Conservation (phyloP, 768 basidiomycete genomes). For the Tephrocybe sp. region DNA sequence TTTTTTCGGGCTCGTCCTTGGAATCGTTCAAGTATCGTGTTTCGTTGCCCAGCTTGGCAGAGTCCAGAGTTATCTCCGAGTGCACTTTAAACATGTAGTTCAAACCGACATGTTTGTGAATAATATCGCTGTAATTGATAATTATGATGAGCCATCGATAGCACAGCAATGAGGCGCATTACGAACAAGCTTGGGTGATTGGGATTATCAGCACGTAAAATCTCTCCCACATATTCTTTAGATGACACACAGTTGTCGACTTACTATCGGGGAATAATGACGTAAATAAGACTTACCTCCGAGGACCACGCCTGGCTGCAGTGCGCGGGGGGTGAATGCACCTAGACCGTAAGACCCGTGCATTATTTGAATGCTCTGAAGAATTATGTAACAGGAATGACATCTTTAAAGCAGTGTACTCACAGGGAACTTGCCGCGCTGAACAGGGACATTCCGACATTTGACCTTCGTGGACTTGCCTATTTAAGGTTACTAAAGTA, state of each 20-base stretch:
- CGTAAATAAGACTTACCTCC: constrained; percentile 21
- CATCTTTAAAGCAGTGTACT: too few relatives aligned
- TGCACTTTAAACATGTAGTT: constrained; percentile 16
- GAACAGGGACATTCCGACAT: constrained; percentile 20
- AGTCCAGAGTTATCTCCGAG: constrained; percentile 14
- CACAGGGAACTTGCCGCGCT: constrained; percentile 21
- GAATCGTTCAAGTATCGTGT: constrained; percentile 25
- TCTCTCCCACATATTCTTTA: constrained; percentile 48
- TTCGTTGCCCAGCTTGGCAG: constrained; percentile 23
- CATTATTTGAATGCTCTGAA: constrained; percentile 39
- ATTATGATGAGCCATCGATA: background rate
- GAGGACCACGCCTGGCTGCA: constrained; percentile 17
- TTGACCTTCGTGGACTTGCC: constrained; percentile 9
- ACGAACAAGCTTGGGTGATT: constrained; percentile 2
- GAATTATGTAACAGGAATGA: too few relatives aligned
- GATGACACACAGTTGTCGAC: too few relatives aligned
- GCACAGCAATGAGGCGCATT: background rate
- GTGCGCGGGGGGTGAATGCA: constrained; percentile 35
- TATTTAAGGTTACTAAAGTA: constrained; percentile 7
- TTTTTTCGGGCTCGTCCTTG: constrained; percentile 2
- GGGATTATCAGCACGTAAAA: background rate
- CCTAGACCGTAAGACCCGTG: constrained; percentile 41
- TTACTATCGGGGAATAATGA: too few relatives aligned
- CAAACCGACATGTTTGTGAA: constrained; percentile 10
- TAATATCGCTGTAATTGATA: constrained; percentile 1